Evolutionary conservation across 495 filamentous ascomycete species (phyloP).

Genomic region (Penicillium dipodomyicola): DNA sequence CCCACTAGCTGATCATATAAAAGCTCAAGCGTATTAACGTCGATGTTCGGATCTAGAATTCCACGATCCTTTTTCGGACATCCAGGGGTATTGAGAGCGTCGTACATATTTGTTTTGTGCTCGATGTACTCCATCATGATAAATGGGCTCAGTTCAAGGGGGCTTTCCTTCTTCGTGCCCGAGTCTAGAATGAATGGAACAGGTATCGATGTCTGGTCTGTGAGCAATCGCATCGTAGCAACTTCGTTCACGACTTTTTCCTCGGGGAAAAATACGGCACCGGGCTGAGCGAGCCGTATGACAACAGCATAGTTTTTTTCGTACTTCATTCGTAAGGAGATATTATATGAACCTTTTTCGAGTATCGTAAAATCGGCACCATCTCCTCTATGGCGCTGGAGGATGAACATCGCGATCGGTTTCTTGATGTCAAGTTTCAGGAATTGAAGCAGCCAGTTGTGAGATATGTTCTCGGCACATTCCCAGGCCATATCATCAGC

Average conservation of each 20-base stretch:
- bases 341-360: slow-evolving; percentile 18
- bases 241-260: slow-evolving; percentile 43
- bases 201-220: slow-evolving; percentile 38
- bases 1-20: slow-evolving; percentile 27
- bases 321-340: slow-evolving; percentile 17
- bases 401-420: no score
- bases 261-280: slow-evolving; percentile 24
- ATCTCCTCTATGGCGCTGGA: slow-evolving; percentile 6
- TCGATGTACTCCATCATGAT: slow-evolving; percentile 40
- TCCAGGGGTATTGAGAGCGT: slow-evolving; percentile 28
- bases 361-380: slow-evolving; percentile 13
- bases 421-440: no score
- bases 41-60: slow-evolving; percentile 31
- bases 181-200: slow-evolving; percentile 29
- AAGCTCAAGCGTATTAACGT: slow-evolving; percentile 24
- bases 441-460: no score
- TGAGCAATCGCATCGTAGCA: slow-evolving; percentile 41
- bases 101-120: slow-evolving; percentile 28
- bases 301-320: slow-evolving; percentile 1
- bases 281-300: slow-evolving; percentile 16
- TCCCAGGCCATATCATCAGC: no score
- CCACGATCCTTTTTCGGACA: slow-evolving; percentile 11
- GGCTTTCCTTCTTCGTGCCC: slow-evolving; percentile 27
- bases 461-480: no score
- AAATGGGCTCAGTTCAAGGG: slow-evolving; percentile 36